phyloP scores from a whole-genome alignment of 345 rosid genomes.

The Arabis alpina region DNA sequence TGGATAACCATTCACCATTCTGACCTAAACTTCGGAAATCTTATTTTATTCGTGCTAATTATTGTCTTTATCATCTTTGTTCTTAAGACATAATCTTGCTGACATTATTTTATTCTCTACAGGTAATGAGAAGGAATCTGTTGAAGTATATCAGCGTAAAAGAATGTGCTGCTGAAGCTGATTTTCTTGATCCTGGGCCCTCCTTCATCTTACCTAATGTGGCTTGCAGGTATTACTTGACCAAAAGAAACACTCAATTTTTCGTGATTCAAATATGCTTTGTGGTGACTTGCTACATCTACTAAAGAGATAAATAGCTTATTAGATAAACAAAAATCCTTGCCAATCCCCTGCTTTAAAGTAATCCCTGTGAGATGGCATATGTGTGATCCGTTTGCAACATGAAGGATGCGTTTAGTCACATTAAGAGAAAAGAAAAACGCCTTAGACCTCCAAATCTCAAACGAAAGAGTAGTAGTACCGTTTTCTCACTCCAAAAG shows the following conservation, averaged over 20 bases:
- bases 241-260: constrained; percentile 19
- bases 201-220: constrained; percentile 80
- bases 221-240: constrained; percentile 73
- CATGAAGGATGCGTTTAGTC: constrained; percentile 17
- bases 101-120: constrained; percentile 21
- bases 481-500: not conserved
- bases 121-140: constrained; percentile 86
- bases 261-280: constrained; percentile 30
- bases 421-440: constrained; percentile 19
- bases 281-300: constrained; percentile 22
- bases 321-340: not conserved
- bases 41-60: constrained; percentile 4
- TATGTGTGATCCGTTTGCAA: constrained; percentile 13
- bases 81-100: constrained; percentile 29
- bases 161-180: constrained; percentile 89
- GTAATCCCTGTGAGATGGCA: constrained; percentile 4
- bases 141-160: constrained; percentile 69
- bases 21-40: not conserved
- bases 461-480: not conserved
- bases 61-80: constrained; percentile 18
- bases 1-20: constrained; percentile 1
- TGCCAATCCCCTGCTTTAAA: not conserved
- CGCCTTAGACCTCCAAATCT: constrained; percentile 13
- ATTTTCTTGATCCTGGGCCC: constrained; percentile 65
- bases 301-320: constrained; percentile 16